Evolutionary conservation across 257 asterid species (phyloP).

Genomic region (Fraxinus excelsior): DNA sequence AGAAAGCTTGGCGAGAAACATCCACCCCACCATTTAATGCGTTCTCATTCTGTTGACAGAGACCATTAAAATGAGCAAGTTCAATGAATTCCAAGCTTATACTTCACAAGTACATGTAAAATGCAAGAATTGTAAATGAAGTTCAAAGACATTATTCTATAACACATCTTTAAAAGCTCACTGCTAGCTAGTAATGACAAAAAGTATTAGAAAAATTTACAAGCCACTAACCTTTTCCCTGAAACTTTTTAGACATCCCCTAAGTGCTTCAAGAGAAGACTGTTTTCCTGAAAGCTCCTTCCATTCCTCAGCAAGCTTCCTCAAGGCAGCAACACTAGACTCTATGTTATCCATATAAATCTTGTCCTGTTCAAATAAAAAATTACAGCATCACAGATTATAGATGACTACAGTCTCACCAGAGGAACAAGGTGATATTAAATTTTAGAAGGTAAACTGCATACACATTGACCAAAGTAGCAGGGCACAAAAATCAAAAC

Average conservation of each 20-base stretch:
- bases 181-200: background rate
- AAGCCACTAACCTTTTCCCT: conserved; percentile 53
- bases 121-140: background rate
- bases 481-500: background rate
- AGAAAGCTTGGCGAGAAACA: conserved; percentile 34
- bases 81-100: background rate
- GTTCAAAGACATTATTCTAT: background rate
- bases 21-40: conserved; percentile 55
- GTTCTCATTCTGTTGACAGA: conserved; percentile 60
- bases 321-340: conserved; percentile 59
- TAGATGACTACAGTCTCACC: background rate
- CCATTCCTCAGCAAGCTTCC: conserved; percentile 65
- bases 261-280: conserved; percentile 55
- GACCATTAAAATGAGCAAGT: conserved; percentile 1
- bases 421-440: background rate
- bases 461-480: background rate
- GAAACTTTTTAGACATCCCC: conserved; percentile 60
- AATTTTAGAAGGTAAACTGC: background rate
- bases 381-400: conserved; percentile 1
- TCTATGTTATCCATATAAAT: conserved; percentile 60
- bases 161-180: background rate
- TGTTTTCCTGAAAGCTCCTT: conserved; percentile 48
- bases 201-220: background rate
- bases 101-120: background rate
- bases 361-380: conserved; percentile 50